Evolutionary conservation across 371 early-diverging fungal species (phyloP), one percentile per base, ranked within the genome.

Genomic region (Mortierella sp.): DNA sequence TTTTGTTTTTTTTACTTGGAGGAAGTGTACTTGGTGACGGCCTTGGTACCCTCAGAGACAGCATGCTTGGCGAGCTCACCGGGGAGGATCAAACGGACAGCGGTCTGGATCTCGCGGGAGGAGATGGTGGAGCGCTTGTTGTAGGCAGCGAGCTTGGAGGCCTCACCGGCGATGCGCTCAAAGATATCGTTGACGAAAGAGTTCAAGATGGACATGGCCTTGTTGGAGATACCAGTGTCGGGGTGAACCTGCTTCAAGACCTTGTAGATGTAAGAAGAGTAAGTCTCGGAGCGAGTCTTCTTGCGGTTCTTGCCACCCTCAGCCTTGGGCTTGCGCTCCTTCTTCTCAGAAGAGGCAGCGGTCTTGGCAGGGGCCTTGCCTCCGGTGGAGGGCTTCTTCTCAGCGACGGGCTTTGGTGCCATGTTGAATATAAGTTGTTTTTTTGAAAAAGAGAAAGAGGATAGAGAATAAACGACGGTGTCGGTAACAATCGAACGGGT

Each of bases 131-230:
- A 94, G 62, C 93, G 90, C 93, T 96, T 96, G 94, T 94, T 96
- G 93, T 96, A 95, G 55, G 95, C 88, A 73, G 97, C 96, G 30
- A 96, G 91, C 90, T 95, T 95, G 90, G 95, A 95, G 75, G 96
- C 95, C 89, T 97, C 96, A 63, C 87, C 84, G 71, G 93, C 94
- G 70, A 97, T 96, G 76, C 97, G 95, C 87, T 96, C 97, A 83
- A 97, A 98, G 87, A 98, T 96, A 85, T 98, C 98, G 89, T 95
- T 94, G 85, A 98, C 97, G 85, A 98, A 98, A 63, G 97, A 96
- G 96, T 98, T 97, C 88, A 98, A 90, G 88, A 98, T 97, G 72
- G 94, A 94, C 98, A 98, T 98, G 91, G 97, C 97, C 93, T 97
- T 97, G 96, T 96, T 96, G 88, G 97, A 96, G 90, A 98, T 96